phyloP scores from a whole-genome alignment of 2,329 filamentous ascomycete species.

The Curvularia spicifera region DNA sequence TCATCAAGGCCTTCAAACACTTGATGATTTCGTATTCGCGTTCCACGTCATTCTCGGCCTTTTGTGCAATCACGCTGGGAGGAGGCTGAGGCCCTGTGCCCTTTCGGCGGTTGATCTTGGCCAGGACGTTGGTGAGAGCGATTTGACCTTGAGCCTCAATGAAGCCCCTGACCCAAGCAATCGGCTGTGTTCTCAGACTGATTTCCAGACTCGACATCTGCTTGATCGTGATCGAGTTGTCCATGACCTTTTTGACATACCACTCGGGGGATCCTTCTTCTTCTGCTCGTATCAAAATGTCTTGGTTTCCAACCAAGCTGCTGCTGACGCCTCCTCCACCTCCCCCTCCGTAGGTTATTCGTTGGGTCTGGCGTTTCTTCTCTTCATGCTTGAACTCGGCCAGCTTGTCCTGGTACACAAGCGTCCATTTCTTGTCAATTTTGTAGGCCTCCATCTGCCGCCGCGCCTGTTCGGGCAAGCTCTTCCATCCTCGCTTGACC shows the following conservation, averaged over 20 bases:
- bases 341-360: slow-evolving; percentile 63
- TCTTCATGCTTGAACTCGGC: slow-evolving; percentile 95
- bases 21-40: slow-evolving; percentile 97
- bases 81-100: slow-evolving; percentile 73
- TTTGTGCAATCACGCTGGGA: slow-evolving; percentile 58
- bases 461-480: slow-evolving; percentile 90
- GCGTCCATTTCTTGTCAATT: slow-evolving; percentile 93
- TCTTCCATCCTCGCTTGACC: slow-evolving; percentile 98
- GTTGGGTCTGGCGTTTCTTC: slow-evolving; percentile 78
- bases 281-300: slow-evolving; percentile 77
- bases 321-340: slow-evolving; percentile 8
- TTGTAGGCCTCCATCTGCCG: slow-evolving; percentile 97
- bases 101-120: slow-evolving; percentile 91
- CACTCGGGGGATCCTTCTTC: slow-evolving; percentile 97
- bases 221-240: slow-evolving; percentile 90
- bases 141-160: slow-evolving; percentile 98
- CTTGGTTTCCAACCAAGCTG: slow-evolving; percentile 51
- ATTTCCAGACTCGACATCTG: slow-evolving; percentile 92
- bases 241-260: slow-evolving; percentile 97
- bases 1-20: slow-evolving; percentile 96
- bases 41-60: slow-evolving; percentile 78
- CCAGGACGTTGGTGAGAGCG: slow-evolving; percentile 88
- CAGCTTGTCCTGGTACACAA: slow-evolving; percentile 92
- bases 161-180: slow-evolving; percentile 94
- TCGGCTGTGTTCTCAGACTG: slow-evolving; percentile 92